phyloP scores from a whole-genome alignment of 352 stramenopile species.

The Peronospora belbahrii region DNA sequence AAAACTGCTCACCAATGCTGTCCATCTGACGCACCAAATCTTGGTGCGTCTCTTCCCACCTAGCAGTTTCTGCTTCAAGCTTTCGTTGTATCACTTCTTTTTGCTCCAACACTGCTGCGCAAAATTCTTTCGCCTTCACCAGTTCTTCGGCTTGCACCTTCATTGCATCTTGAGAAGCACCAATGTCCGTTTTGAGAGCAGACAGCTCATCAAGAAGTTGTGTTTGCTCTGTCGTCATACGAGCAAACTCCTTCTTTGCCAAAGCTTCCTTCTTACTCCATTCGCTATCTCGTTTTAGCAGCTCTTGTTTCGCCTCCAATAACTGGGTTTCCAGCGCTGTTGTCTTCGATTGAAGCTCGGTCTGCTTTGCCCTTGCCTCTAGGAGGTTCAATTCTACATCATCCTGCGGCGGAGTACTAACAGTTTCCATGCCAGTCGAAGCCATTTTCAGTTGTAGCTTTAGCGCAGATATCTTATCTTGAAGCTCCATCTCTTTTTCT shows the following conservation, averaged over 20 bases:
- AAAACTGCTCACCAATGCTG: constrained; percentile 34
- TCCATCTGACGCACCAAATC: constrained; percentile 33
- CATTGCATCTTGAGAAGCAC: constrained; percentile 3
- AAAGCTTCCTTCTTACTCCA: constrained; percentile 22
- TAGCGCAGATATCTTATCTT: constrained; percentile 32
- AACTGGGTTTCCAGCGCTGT: constrained; percentile 29
- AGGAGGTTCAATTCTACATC: constrained; percentile 12
- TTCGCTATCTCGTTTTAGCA: constrained; percentile 22
- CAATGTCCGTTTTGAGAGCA: constrained; percentile 6
- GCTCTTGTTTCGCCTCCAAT: constrained; percentile 12
- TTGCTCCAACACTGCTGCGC: constrained; percentile 17
- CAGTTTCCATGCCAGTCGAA: constrained; percentile 8
- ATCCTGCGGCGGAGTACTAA: constrained; percentile 9
- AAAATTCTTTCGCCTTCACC: constrained; percentile 12
- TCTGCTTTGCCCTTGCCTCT: constrained; percentile 11
- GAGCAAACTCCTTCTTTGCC: constrained; percentile 16
- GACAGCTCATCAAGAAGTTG: constrained; percentile 16
- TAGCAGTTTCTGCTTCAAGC: constrained; percentile 16
- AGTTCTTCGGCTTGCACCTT: constrained; percentile 15
- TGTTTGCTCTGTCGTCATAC: constrained; percentile 12
- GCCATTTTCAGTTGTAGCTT: constrained; percentile 26
- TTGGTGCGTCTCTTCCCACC: constrained; percentile 34
- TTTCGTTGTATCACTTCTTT: constrained; percentile 27
- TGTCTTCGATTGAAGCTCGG: constrained; percentile 23
- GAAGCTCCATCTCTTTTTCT: constrained; percentile 28